A percentile compares a stretch with the other conserved stretches of the same genome.
These are phyloP conservation scores for Coleophoma crateriformis DNA, from an alignment of 2,329 filamentous ascomycete species.

Conservation along the genomic window DNA sequence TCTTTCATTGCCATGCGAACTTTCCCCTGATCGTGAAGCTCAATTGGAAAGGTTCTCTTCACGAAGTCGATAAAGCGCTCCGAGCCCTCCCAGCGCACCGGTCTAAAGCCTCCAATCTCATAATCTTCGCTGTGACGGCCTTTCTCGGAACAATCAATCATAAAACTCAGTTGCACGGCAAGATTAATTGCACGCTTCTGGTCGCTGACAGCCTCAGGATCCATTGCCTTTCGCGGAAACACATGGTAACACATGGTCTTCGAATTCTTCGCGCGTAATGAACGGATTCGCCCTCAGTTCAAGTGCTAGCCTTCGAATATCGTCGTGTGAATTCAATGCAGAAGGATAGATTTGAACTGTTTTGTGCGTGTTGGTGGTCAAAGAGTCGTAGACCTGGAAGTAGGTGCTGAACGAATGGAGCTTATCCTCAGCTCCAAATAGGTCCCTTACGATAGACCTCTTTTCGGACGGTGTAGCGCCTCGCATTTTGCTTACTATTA, in stretches of 20 bases:
- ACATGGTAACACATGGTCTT: slow-evolving; percentile 3
- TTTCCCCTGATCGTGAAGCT: slow-evolving; percentile 1
- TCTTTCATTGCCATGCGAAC: slow-evolving; percentile 24
- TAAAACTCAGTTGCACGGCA: slow-evolving; percentile 7
- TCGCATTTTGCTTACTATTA: background rate
- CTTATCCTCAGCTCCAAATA: slow-evolving; percentile 3
- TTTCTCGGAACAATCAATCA: slow-evolving; percentile 8
- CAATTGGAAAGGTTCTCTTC: slow-evolving; percentile 2
- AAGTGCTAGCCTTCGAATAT: slow-evolving; percentile 6
- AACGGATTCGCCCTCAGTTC: slow-evolving; percentile 7
- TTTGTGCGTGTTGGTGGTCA: slow-evolving; percentile 2
- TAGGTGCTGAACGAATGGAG: slow-evolving; percentile 4
- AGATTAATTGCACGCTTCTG: slow-evolving; percentile 6
- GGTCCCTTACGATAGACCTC: slow-evolving; percentile 2
- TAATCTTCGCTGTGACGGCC: slow-evolving; percentile 6
- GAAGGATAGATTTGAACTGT: slow-evolving; percentile 4
- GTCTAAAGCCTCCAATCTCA: slow-evolving; percentile 3
- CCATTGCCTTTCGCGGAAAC: slow-evolving; percentile 2
- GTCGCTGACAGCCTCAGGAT: slow-evolving; percentile 2
- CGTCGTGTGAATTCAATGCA: slow-evolving; percentile 6
- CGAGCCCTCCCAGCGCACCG: slow-evolving; percentile 1
- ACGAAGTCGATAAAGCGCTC: slow-evolving; percentile 4
- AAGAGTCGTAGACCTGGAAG: slow-evolving; percentile 4
- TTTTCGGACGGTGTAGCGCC: slow-evolving; percentile 3
- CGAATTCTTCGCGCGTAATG: slow-evolving; percentile 5